phyloP scores from a whole-genome alignment of 2,329 filamentous ascomycete genomes.

The Didymella segeticola region DNA sequence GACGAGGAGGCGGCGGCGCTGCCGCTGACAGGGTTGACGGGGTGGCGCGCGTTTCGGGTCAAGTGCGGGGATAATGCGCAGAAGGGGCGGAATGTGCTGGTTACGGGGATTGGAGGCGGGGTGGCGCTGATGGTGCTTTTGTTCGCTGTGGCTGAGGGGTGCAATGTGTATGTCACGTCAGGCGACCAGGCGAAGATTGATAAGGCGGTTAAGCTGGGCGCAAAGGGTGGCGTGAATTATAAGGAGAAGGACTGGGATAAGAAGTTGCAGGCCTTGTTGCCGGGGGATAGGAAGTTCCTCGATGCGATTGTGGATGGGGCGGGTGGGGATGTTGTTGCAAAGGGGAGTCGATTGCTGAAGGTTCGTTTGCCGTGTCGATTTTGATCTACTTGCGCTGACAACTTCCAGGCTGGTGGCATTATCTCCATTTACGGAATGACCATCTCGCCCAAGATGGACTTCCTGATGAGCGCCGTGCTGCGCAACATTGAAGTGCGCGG shows the following conservation, averaged over 20 bases:
- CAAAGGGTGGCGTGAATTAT: constrained; percentile 82
- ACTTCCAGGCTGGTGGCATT: constrained; percentile 71
- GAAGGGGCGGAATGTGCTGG: constrained; percentile 74
- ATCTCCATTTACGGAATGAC: constrained; percentile 94
- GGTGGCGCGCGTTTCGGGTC: constrained; percentile 82
- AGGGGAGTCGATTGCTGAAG: constrained; percentile 72
- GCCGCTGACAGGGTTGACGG: constrained; percentile 85
- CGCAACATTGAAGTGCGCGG: constrained; percentile 88
- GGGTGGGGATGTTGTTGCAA: constrained; percentile 81
- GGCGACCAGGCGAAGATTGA: constrained; percentile 77
- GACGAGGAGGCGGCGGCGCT: constrained; percentile 81
- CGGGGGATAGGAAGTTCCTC: constrained; percentile 69
- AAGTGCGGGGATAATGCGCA: constrained; percentile 71
- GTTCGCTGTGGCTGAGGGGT: constrained; percentile 77
- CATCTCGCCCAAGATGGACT: constrained; percentile 81
- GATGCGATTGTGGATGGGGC: constrained; percentile 92
- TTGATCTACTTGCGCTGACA: neutral
- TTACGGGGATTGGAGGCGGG: constrained; percentile 93
- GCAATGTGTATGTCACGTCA: constrained; percentile 80
- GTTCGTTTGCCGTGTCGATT: constrained; percentile 31
- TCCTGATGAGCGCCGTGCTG: constrained; percentile 81
- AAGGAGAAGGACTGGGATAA: constrained; percentile 82
- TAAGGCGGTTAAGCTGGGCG: constrained; percentile 74
- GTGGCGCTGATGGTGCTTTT: constrained; percentile 83
- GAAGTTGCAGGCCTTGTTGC: constrained; percentile 68